Evolutionary conservation across 805 yeast genomes (phyloP).

Genomic region (Yamadazyma kitorensis): DNA sequence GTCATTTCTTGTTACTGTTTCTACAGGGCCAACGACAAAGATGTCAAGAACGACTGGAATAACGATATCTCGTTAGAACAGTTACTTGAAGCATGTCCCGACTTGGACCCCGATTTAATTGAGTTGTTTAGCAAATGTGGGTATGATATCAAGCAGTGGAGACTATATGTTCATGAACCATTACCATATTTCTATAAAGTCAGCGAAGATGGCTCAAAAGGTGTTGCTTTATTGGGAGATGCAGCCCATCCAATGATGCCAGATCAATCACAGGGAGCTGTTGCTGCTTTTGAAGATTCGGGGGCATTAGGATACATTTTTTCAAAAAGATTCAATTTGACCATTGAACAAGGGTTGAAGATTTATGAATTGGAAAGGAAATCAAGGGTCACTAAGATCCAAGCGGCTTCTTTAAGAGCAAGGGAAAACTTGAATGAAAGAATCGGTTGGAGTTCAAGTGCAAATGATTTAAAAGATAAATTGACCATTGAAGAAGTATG

Average conservation of each 20-base stretch:
- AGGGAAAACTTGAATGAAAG: constrained; percentile 29
- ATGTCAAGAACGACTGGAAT: constrained; percentile 15
- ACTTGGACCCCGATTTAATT: constrained; percentile 14
- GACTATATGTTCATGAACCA: constrained; percentile 17
- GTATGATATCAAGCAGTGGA: constrained; percentile 14
- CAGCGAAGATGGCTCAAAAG: constrained; percentile 13
- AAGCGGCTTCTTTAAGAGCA: constrained; percentile 28
- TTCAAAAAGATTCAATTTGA: constrained; percentile 20
- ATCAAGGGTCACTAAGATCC: constrained; percentile 27
- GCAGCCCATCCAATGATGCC: constrained; percentile 25
- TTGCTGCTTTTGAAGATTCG: constrained; percentile 21
- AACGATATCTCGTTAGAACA: constrained; percentile 14
- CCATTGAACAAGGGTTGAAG: constrained; percentile 18
- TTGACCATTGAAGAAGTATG: constrained; percentile 29
- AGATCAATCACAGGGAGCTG: constrained; percentile 22
- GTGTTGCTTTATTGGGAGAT: constrained; percentile 21
- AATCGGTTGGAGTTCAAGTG: constrained; percentile 25
- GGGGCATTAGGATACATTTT: constrained; percentile 21
- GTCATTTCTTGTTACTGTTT: constrained; percentile 16
- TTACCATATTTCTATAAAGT: constrained; percentile 16
- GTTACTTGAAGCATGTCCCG: constrained; percentile 9
- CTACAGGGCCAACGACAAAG: constrained; percentile 13
- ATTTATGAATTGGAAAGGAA: constrained; percentile 23
- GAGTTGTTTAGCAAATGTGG: constrained; percentile 15
- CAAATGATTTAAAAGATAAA: constrained; percentile 16